These are phyloP conservation scores for Erysiphe pulchra DNA, from an alignment of 2,329 filamentous ascomycete genomes.

Conservation along the genomic window DNA sequence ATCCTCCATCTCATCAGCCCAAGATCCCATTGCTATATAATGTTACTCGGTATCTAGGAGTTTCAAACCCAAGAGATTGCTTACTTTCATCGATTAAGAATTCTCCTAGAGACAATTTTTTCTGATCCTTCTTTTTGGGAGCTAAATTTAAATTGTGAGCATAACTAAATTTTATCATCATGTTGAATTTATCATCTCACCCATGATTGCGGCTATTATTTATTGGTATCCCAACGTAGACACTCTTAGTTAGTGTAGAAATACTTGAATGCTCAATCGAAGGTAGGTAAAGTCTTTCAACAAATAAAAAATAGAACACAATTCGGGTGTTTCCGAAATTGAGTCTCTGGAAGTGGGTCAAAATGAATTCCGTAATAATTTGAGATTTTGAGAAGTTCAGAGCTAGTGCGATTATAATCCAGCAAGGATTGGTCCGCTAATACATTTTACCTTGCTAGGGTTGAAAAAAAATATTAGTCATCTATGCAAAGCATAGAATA, in stretches of 20 bases:
- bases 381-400: neutral
- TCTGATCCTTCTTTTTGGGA: constrained; percentile 67
- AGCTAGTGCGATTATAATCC: neutral
- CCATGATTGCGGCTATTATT: constrained; percentile 32
- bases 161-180: neutral
- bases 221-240: neutral
- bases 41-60: constrained; percentile 5
- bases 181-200: constrained; percentile 17
- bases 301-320: no score
- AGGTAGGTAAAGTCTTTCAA: no score
- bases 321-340: neutral
- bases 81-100: constrained; percentile 83
- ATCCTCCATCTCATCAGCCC: constrained; percentile 98
- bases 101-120: constrained; percentile 94
- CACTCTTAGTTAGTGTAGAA: neutral
- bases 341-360: neutral
- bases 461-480: neutral
- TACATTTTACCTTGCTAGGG: neutral
- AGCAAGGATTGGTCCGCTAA: neutral
- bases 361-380: neutral
- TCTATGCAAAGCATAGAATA: no score
- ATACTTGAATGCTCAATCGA: no score
- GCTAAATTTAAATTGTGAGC: constrained; percentile 25
- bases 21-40: constrained; percentile 49
- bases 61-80: constrained; percentile 19